Evolutionary conservation across 306 rosid genomes (phyloP), one percentile per base, ranked within the genome.

Genomic region (Medicago arabica): DNA sequence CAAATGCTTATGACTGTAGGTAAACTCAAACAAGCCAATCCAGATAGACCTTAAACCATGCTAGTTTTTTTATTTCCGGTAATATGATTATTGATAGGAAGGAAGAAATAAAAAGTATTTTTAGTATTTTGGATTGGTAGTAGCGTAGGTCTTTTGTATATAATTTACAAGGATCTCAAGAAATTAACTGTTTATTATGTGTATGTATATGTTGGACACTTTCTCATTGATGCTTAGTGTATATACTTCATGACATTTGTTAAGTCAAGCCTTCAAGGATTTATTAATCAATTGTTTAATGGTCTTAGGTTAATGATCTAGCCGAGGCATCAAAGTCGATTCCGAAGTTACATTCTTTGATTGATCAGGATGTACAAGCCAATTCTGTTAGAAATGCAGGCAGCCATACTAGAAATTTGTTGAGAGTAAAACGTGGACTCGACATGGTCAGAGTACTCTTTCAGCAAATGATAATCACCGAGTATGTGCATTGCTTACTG

Each of bases 381-480:
- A 76, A 79, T 38, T 46, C 85, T 60, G 92, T 90, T 50, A 89
- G 84, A 70, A 88, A 60, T 25, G 88, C 72, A 6, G 97, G 98
- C 28, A 90, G 97, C 86, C 93, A 89, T 67, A 75, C 98, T 38
- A 91, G 98, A 84, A 95, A 95, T 82, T 86, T 95, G 69, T 78
- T 95, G 84, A 88, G 90, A 85, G 97, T 95, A 67, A 95, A 83
- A 77, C 98, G 97, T 7, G 97, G 98, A 74, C 79, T 95, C 28
- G 96, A 95, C 81, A 90, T 95, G 98, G 90, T 95, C 75, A 92
- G 85, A 76, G 83, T 87, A 47, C 93, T 95, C 67, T 95, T 95
- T 57, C 91, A 95, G 86, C 89, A 89, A 69, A 95, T 92, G 12
- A 67, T 92, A 21, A 74, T 73, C 46, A 83, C 92, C 3, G 86